Evolutionary conservation across 306 rosid genomes (phyloP).

Genomic region (Mucuna pruriens): DNA sequence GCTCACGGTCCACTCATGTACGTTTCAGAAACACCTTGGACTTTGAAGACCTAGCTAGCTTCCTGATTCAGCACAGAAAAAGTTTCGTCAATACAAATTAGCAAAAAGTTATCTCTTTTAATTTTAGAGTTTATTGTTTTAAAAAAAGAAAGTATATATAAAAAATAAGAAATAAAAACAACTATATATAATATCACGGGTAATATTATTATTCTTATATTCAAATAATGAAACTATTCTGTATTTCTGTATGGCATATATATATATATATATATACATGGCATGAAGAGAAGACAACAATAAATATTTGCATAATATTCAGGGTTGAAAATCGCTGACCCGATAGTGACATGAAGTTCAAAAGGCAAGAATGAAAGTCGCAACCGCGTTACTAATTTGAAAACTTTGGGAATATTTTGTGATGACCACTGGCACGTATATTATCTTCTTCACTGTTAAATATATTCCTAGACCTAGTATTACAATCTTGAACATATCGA

Average conservation of each 20-base stretch:
- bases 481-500: slow-evolving; percentile 18
- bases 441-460: background rate
- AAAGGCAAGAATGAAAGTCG: background rate
- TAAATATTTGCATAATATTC: background rate
- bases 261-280: no score
- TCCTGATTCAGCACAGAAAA: no score
- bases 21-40: background rate
- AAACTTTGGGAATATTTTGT: slow-evolving; percentile 13
- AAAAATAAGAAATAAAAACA: no score
- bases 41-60: background rate
- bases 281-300: background rate
- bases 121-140: no score
- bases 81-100: no score
- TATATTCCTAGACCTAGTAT: slow-evolving; percentile 18
- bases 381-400: background rate
- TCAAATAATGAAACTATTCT: no score
- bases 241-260: background rate
- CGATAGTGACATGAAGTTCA: background rate
- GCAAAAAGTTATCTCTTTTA: no score
- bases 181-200: no score
- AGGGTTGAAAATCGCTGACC: background rate
- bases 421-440: background rate
- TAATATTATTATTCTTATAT: no score
- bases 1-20: slow-evolving; percentile 6
- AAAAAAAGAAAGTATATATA: no score